A percentile compares a stretch with the other conserved stretches of the same genome.
These are phyloP conservation scores for Hyparrhenia diplandra DNA, from an alignment of 176 grass and related monocot genomes.

Conservation along the genomic window DNA sequence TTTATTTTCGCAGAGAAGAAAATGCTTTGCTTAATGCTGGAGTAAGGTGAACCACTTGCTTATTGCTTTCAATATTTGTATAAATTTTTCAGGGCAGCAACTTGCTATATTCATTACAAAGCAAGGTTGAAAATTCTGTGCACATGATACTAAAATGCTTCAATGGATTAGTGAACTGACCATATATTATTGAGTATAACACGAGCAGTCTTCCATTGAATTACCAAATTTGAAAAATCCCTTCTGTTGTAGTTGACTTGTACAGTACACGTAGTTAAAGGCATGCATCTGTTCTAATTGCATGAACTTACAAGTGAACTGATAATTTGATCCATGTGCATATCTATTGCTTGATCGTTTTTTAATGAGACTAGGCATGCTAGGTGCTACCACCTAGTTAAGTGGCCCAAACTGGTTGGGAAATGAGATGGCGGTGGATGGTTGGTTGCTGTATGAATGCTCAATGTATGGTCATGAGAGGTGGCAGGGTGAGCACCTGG, in stretches of 20 bases:
- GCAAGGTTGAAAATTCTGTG: not conserved
- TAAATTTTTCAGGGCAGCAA: not conserved
- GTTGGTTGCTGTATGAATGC: not conserved
- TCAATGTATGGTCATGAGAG: not conserved
- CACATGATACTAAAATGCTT: not conserved
- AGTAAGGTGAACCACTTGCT: constrained; percentile 19
- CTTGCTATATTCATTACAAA: not conserved
- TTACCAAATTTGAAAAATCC: not conserved
- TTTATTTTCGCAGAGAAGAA: constrained; percentile 69
- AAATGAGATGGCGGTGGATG: not conserved
- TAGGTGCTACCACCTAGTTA: not conserved
- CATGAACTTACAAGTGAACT: constrained; percentile 2
- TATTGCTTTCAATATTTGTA: constrained; percentile 10
- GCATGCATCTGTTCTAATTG: not conserved
- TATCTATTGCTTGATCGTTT: not conserved
- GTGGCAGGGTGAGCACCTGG: not conserved
- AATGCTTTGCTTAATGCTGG: constrained; percentile 62
- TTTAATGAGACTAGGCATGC: not conserved
- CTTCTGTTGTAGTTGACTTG: not conserved
- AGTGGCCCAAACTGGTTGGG: not conserved
- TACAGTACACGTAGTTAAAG: not conserved
- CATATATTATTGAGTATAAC: not conserved
- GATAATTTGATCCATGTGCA: not conserved
- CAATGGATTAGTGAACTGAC: not conserved
- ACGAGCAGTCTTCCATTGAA: not conserved